A percentile compares a stretch with the other conserved stretches of the same genome.
Evolutionary conservation across 2,329 filamentous ascomycete genomes (phyloP).

Genomic region (Calonectria hawksworthii): DNA sequence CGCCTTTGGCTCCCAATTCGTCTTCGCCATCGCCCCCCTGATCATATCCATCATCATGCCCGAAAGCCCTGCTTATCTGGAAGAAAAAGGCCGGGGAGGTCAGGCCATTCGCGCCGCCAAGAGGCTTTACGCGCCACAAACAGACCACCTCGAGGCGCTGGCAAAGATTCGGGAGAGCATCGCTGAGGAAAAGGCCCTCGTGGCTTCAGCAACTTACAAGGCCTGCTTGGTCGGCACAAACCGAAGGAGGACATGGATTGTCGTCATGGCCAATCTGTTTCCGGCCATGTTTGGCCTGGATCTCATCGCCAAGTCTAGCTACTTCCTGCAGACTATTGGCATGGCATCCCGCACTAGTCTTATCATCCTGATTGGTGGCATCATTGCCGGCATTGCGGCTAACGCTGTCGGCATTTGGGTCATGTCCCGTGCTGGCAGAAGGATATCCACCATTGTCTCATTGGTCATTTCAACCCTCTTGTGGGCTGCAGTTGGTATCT

Average conservation of each 20-base stretch:
- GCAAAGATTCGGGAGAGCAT: conserved; percentile 50
- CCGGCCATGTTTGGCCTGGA: conserved; percentile 60
- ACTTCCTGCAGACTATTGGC: conserved; percentile 52
- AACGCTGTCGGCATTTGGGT: conserved; percentile 61
- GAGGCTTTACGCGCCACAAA: conserved; percentile 37
- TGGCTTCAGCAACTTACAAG: conserved; percentile 51
- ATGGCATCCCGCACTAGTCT: conserved; percentile 50
- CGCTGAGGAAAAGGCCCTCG: conserved; percentile 53
- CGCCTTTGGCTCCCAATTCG: conserved; percentile 45
- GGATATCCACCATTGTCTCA: conserved; percentile 54
- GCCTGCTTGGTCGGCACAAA: conserved; percentile 59
- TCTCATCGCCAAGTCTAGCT: conserved; percentile 57
- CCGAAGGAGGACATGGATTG: conserved; percentile 54
- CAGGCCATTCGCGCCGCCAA: conserved; percentile 36
- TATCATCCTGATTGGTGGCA: conserved; percentile 61
- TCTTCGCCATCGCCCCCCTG: conserved; percentile 37
- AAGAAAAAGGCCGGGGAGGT: conserved; percentile 33
- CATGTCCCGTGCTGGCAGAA: conserved; percentile 56
- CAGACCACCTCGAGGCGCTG: conserved; percentile 28
- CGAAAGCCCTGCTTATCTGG: conserved; percentile 44
- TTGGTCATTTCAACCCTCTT: conserved; percentile 51
- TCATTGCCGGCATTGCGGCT: conserved; percentile 59
- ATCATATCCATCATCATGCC: conserved; percentile 44
- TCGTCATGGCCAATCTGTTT: conserved; percentile 55
- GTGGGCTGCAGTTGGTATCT: conserved; percentile 58